Evolutionary conservation across 108 stramenopile genomes (phyloP), one percentile per base, ranked within the genome.

Genomic region (Skeletonema marinoi): DNA sequence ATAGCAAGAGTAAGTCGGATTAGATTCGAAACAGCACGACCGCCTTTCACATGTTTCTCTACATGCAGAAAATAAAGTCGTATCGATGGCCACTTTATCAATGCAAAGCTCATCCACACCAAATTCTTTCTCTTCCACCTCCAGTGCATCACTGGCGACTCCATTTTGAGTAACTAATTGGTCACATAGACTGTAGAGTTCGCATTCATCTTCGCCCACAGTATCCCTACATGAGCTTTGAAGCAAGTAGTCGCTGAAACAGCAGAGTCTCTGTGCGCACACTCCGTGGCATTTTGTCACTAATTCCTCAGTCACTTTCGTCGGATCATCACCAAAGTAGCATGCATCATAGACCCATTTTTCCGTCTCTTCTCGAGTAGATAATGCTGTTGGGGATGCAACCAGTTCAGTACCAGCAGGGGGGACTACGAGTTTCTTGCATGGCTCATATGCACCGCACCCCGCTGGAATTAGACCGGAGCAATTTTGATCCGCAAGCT

Each of bases 11-110:
- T 62, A 72, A 36, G 4, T 25, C 13, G 60, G 60, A 14, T 31
- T 16, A 36, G 39, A 14, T 62, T 72, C 71, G 21, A 72, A 72
- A 21, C 71, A 72, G 31, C 71, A 72, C 30, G 61, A 72, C 29
- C 71, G 60, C 29, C 19, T 25, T 4, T 61, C 39, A n/a, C 71
- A 72, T 14, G 21, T 41, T 17, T 62, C 60, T 9, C 44, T 60
- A 39, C 71, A 72, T 14, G 60, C 71, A 31, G 59, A 60, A 61
- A 41, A 31, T 21, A 72, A 60, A 38, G 25, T 39, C 25, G 59
- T 1, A 72, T 72, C 14, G 3, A 19, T 21, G 19, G 41, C 41
- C 19, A 63, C 71, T 35, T 60, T 12, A 16, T 21, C 39, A 6
- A 13, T 72, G 39, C 71, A 72, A 21, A 72, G 19, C 32, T 58